Percentiles rank a stretch among this genome's conserved stretches.
Evolutionary conservation across 495 filamentous ascomycete genomes (phyloP).

Genomic region (Aspergillus cavernicola): DNA sequence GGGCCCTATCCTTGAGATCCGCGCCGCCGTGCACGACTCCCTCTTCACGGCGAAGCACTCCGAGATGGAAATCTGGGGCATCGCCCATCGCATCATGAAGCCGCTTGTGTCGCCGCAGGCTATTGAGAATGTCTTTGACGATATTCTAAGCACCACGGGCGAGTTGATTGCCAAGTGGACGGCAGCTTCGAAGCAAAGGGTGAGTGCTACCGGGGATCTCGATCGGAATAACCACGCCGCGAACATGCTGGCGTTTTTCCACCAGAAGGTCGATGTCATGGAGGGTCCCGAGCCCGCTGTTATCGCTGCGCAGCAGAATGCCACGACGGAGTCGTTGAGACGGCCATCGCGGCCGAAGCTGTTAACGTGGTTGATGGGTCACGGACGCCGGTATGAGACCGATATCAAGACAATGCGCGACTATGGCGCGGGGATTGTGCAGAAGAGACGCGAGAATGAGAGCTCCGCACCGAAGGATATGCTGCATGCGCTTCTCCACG

Average conservation of each 20-base stretch:
- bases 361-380: slow-evolving; percentile 38
- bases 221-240: slow-evolving; percentile 69
- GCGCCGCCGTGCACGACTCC: slow-evolving; percentile 61
- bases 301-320: slow-evolving; percentile 36
- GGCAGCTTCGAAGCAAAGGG: slow-evolving; percentile 47
- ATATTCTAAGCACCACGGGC: slow-evolving; percentile 64
- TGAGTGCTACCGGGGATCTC: slow-evolving; percentile 64
- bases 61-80: slow-evolving; percentile 62
- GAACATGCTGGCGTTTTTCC: slow-evolving; percentile 60
- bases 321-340: slow-evolving; percentile 42
- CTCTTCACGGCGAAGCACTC: slow-evolving; percentile 67
- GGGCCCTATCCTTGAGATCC: slow-evolving; percentile 55
- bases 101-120: slow-evolving; percentile 36
- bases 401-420: slow-evolving; percentile 56
- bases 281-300: slow-evolving; percentile 29
- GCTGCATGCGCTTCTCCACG: slow-evolving; percentile 64
- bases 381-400: slow-evolving; percentile 44
- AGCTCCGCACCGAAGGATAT: slow-evolving; percentile 59
- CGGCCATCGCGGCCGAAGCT: slow-evolving; percentile 37
- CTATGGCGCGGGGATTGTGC: slow-evolving; percentile 56
- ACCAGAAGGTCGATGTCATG: slow-evolving; percentile 32
- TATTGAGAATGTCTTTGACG: slow-evolving; percentile 31
- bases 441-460: slow-evolving; percentile 42
- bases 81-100: slow-evolving; percentile 66
- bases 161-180: slow-evolving; percentile 72